A percentile compares a stretch with the other conserved stretches of the same genome.
These are phyloP conservation scores for Fraxinus baroniana DNA, from an alignment of 305 asterid species.

Conservation along the genomic window DNA sequence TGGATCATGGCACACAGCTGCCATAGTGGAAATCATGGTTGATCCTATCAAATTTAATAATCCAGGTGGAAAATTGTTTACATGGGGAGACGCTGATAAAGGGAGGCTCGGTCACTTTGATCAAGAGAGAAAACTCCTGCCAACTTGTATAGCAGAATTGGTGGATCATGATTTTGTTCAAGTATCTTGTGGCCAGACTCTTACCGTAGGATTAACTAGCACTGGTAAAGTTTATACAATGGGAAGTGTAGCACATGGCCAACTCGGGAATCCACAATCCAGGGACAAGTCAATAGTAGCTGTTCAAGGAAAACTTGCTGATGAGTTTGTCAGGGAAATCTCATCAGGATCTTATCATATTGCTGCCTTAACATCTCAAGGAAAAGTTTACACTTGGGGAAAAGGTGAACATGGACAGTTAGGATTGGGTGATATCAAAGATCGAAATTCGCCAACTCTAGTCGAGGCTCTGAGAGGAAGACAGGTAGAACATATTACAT, in stretches of 20 bases:
- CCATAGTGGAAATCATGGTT: constrained; percentile 38
- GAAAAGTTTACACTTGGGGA: constrained; percentile 47
- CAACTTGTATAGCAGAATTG: constrained; percentile 41
- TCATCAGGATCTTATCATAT: constrained; percentile 46
- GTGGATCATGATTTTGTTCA: constrained; percentile 46
- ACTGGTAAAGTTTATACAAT: constrained; percentile 43
- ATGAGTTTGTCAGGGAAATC: constrained; percentile 38
- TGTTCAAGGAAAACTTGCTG: constrained; percentile 43
- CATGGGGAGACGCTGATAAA: constrained; percentile 59
- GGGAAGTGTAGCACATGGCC: constrained; percentile 45
- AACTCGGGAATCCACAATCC: constrained; percentile 39
- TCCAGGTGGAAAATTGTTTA: constrained; percentile 42
- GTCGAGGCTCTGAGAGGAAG: constrained; percentile 43
- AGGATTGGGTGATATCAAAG: constrained; percentile 48
- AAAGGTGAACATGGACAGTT: constrained; percentile 48
- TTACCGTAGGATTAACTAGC: constrained; percentile 39
- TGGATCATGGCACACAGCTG: constrained; percentile 59
- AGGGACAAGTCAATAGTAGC: constrained; percentile 34
- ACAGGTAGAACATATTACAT: constrained; percentile 40
- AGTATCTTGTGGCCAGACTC: constrained; percentile 40
- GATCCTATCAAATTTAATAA: constrained; percentile 26
- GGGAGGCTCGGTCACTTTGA: constrained; percentile 48
- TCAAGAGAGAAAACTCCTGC: constrained; percentile 36
- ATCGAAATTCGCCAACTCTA: constrained; percentile 40
- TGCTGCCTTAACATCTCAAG: constrained; percentile 41